Conservation (phyloP, 805 yeast genomes). For the Starmerella tilneyi region DNA sequence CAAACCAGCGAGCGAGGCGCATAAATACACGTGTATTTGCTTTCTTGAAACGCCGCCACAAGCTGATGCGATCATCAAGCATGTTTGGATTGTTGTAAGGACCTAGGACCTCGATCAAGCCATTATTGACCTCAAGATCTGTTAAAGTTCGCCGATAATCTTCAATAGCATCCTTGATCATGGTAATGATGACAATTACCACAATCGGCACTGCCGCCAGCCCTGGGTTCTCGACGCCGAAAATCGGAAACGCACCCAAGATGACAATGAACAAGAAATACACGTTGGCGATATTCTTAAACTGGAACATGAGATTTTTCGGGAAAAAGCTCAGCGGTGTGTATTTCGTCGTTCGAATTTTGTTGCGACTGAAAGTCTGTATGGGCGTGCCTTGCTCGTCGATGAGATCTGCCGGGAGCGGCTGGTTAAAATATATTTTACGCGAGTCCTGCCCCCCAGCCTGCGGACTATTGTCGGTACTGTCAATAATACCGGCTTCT, state of each 20-base stretch:
- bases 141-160: slow-evolving; percentile 57
- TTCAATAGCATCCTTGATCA: slow-evolving; percentile 68
- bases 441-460: no score
- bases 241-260: slow-evolving; percentile 64
- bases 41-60: slow-evolving; percentile 66
- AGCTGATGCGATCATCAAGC: slow-evolving; percentile 42
- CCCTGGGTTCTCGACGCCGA: slow-evolving; percentile 66
- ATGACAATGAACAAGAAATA: slow-evolving; percentile 76
- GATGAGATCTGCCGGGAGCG: slow-evolving; percentile 39
- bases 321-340: slow-evolving; percentile 86
- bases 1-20: slow-evolving; percentile 23
- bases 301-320: slow-evolving; percentile 70
- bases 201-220: slow-evolving; percentile 73
- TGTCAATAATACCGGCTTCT: neutral
- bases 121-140: slow-evolving; percentile 62
- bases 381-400: slow-evolving; percentile 54
- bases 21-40: slow-evolving; percentile 26
- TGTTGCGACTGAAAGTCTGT: slow-evolving; percentile 68
- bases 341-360: slow-evolving; percentile 91
- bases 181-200: slow-evolving; percentile 66
- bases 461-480: no score
- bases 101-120: slow-evolving; percentile 50
- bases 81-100: slow-evolving; percentile 56
- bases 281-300: slow-evolving; percentile 80
- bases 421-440: slow-evolving; percentile 41